A percentile compares a stretch with the other conserved stretches of the same genome.
phyloP scores from a whole-genome alignment of 2,329 filamentous ascomycete species.

The Botrytis byssoidea region DNA sequence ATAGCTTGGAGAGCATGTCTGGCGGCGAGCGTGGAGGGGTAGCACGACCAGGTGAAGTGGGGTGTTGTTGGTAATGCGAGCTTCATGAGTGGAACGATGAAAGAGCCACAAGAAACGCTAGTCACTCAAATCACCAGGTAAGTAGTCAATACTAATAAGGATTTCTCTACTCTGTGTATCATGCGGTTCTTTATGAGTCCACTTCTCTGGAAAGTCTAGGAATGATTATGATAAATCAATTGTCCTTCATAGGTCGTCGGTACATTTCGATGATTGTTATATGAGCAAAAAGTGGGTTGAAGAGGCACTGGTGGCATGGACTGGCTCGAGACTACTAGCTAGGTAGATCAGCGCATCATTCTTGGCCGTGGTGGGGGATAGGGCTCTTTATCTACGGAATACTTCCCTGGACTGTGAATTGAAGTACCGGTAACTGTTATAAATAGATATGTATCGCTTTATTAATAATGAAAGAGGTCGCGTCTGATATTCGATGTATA shows the following conservation, averaged over 20 bases:
- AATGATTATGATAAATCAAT: background rate
- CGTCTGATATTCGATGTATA: background rate
- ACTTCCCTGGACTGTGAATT: background rate
- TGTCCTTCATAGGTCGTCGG: background rate
- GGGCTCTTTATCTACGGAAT: background rate
- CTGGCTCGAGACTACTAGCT: background rate
- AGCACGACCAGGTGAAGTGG: background rate
- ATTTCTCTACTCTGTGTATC: background rate
- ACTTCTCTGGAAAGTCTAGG: background rate
- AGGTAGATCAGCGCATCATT: background rate
- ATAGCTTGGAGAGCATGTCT: background rate
- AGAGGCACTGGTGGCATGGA: background rate
- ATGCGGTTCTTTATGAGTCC: background rate
- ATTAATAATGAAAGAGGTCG: background rate
- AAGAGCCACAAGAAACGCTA: background rate
- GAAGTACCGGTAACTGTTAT: background rate
- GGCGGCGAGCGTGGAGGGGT: background rate
- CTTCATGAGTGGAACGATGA: conserved; percentile 6
- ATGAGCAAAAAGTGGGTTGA: background rate
- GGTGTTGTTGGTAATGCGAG: conserved; percentile 12
- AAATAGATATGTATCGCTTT: background rate
- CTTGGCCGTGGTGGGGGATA: background rate
- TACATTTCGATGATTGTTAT: background rate
- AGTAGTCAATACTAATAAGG: background rate
- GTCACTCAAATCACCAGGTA: background rate